A percentile compares a stretch with the other conserved stretches of the same genome.
phyloP scores from a whole-genome alignment of 768 basidiomycete genomes.

The Gloeopeniophorella convolvens region DNA sequence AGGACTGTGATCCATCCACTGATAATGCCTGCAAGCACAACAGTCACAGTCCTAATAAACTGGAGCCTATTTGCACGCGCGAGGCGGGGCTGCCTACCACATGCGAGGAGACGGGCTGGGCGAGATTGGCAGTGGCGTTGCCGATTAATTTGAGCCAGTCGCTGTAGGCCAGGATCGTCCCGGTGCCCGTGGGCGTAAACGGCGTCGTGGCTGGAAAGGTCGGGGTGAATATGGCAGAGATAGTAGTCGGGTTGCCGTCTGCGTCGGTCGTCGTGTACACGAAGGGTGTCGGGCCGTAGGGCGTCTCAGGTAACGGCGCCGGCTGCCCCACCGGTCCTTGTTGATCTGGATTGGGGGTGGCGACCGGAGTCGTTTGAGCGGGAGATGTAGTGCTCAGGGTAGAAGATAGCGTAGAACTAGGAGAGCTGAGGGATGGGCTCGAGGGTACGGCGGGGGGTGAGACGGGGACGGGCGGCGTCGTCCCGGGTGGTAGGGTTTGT shows the following conservation, averaged over 20 bases:
- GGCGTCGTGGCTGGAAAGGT: slow-evolving; percentile 25
- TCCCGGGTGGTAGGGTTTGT: slow-evolving; percentile 16
- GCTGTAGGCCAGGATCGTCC: slow-evolving; percentile 30
- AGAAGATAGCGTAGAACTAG: no score
- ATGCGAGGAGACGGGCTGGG: slow-evolving; percentile 9
- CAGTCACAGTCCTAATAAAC: background rate
- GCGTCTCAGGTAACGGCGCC: slow-evolving; percentile 25
- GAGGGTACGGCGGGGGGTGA: no score
- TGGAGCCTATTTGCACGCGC: background rate
- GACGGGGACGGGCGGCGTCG: no score
- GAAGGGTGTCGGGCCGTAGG: slow-evolving; percentile 25
- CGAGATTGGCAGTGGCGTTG: slow-evolving; percentile 23
- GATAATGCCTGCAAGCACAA: background rate
- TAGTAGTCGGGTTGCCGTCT: slow-evolving; percentile 23
- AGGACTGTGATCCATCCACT: no score
- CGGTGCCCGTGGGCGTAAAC: slow-evolving; percentile 20
- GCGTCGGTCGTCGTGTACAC: slow-evolving; percentile 32
- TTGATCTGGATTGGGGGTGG: slow-evolving; percentile 16
- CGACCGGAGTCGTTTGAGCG: slow-evolving; percentile 19
- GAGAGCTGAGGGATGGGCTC: no score
- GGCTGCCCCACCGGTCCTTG: slow-evolving; percentile 57
- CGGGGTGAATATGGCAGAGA: slow-evolving; percentile 31
- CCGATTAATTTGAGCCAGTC: slow-evolving; percentile 26
- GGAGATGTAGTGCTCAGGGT: slow-evolving; percentile 15
- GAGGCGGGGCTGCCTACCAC: background rate